phyloP scores from a whole-genome alignment of 2,329 filamentous ascomycete species.

The Chrysosporium queenslandicum region DNA sequence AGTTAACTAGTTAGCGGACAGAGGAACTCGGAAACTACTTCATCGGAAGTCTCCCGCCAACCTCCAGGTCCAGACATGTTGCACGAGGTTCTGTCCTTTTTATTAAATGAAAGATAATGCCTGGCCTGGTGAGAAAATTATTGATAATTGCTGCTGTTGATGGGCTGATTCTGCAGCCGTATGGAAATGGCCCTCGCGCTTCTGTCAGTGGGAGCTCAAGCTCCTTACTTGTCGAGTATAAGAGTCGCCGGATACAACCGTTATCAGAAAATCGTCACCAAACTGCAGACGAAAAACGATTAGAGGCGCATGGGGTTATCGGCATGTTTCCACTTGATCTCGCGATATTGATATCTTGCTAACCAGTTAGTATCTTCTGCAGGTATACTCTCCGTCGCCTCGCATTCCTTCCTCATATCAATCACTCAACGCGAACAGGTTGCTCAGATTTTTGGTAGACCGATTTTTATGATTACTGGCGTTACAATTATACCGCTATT shows the following conservation, averaged over 20 bases:
- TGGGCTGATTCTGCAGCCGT: conserved; percentile 69
- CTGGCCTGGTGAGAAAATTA: conserved; percentile 67
- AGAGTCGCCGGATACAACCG: conserved; percentile 44
- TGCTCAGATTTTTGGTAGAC: conserved; percentile 69
- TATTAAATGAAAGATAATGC: conserved; percentile 45
- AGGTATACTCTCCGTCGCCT: conserved; percentile 79
- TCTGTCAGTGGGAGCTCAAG: conserved; percentile 42
- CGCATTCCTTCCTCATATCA: conserved; percentile 71
- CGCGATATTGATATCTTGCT: background rate
- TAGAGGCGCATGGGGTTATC: conserved; percentile 47
- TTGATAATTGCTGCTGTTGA: conserved; percentile 71
- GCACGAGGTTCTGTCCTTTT: background rate
- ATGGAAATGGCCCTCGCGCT: conserved; percentile 40
- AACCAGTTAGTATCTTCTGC: background rate
- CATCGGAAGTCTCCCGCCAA: too few relatives aligned
- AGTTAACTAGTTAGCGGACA: too few relatives aligned
- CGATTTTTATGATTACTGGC: conserved; percentile 79
- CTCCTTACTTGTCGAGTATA: conserved; percentile 61
- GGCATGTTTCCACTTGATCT: conserved; percentile 36
- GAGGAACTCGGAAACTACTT: too few relatives aligned
- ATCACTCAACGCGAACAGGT: conserved; percentile 82
- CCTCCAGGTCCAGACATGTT: too few relatives aligned
- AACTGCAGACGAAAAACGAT: conserved; percentile 26
- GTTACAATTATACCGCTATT: conserved; percentile 82
- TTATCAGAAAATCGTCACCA: conserved; percentile 28